Conservation (phyloP, 225 moss, liverwort and hornwort genomes). For the Straminergon stramineum region DNA sequence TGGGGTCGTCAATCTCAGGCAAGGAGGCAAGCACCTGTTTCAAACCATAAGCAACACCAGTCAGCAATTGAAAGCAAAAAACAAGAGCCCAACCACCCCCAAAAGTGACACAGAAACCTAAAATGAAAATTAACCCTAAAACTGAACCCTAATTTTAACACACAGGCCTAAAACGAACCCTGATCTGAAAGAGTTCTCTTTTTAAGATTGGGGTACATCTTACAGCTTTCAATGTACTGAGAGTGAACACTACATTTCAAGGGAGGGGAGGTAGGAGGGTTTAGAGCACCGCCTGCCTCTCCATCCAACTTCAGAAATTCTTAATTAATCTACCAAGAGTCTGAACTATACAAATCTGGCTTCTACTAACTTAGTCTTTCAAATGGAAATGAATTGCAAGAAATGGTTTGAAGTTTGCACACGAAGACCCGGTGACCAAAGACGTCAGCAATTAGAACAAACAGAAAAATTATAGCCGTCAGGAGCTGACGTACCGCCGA, state of each 20-base stretch:
- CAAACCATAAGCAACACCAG: not conserved
- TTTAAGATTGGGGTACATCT: not conserved
- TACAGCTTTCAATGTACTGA: not conserved
- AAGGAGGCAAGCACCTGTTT: constrained; percentile 68
- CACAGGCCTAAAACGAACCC: not conserved
- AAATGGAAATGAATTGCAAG: no score
- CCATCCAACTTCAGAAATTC: not conserved
- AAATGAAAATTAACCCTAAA: not conserved
- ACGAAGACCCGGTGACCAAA: not conserved
- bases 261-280: no score
- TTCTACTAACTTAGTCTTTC: not conserved
- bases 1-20: constrained; percentile 78
- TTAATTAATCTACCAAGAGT: not conserved
- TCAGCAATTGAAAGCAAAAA: not conserved
- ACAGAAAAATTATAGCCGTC: not conserved
- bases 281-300: not conserved
- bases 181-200: not conserved
- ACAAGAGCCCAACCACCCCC: not conserved
- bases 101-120: not conserved
- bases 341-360: not conserved
- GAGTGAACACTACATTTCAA: not conserved
- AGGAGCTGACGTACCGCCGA: not conserved
- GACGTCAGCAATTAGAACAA: not conserved
- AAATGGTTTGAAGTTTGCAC: not conserved
- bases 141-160: not conserved